Evolutionary conservation across 2,329 filamentous ascomycete species (phyloP).

Genomic region (Calonectria pteridis): DNA sequence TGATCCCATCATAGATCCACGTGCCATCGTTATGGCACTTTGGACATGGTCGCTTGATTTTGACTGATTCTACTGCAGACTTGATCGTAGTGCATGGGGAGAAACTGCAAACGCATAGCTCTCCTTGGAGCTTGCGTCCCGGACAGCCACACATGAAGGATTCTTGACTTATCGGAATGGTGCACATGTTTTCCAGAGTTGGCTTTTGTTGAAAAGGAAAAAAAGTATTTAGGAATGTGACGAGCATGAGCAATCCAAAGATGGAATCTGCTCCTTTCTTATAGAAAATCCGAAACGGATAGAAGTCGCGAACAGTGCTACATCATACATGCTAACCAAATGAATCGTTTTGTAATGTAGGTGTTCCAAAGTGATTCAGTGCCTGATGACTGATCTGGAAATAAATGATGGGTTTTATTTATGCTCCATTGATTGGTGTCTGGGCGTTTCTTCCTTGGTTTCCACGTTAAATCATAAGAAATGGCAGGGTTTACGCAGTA

Average conservation of each 20-base stretch:
- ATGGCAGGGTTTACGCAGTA: neutral
- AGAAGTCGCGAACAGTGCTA: neutral
- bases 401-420: neutral
- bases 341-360: neutral
- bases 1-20: neutral
- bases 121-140: neutral
- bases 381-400: neutral
- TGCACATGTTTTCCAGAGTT: neutral
- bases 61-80: neutral
- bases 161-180: neutral
- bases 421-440: neutral
- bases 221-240: neutral
- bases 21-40: neutral
- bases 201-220: neutral
- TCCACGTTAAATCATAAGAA: neutral
- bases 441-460: neutral
- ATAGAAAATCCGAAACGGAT: neutral
- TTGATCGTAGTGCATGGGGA: neutral
- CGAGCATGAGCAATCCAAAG: neutral
- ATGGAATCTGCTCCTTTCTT: neutral
- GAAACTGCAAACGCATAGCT: neutral
- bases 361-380: neutral
- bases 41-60: neutral
- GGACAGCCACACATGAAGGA: neutral
- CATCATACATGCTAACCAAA: neutral